phyloP scores from a whole-genome alignment of 2,329 filamentous ascomycete genomes.

The Apiospora pterosperma region DNA sequence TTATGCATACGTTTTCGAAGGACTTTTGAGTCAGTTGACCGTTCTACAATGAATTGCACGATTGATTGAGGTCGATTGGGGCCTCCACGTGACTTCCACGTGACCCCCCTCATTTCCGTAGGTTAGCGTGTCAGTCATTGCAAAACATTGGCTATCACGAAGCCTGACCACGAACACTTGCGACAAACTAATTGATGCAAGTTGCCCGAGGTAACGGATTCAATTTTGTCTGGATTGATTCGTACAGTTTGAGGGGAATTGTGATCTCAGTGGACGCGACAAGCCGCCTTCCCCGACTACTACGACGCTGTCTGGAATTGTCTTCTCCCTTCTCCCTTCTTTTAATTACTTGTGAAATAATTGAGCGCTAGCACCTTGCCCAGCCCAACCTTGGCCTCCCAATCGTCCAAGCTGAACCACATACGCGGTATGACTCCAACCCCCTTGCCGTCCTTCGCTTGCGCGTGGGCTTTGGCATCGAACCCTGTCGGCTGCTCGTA shows the following conservation, averaged over 20 bases:
- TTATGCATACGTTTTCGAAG: background rate
- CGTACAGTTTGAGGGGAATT: background rate
- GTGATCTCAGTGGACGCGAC: too few species aligned
- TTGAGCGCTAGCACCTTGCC: conserved; percentile 31
- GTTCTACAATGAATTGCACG: background rate
- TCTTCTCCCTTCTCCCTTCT: too few species aligned
- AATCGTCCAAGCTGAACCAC: conserved; percentile 39
- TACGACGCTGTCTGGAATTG: too few species aligned
- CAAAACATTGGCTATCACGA: background rate
- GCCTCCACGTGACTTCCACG: conserved; percentile 4
- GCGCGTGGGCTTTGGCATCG: conserved; percentile 27
- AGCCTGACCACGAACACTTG: too few species aligned
- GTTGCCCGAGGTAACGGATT: background rate
- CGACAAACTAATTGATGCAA: background rate
- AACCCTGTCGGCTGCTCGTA: conserved; percentile 43
- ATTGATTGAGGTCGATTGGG: conserved; percentile 1
- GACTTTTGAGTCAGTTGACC: background rate
- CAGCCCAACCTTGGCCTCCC: conserved; percentile 30
- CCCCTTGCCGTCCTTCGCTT: conserved; percentile 27
- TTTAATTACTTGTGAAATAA: conserved; percentile 31
- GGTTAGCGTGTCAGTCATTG: background rate
- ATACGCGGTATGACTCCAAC: conserved; percentile 34
- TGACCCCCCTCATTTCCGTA: background rate
- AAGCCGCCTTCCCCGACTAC: too few species aligned
- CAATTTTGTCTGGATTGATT: background rate